Percentiles rank a stretch among this genome's conserved stretches.
Evolutionary conservation across 2,329 filamentous ascomycete species (phyloP).

Genomic region (Ophiostoma angusticollis): DNA sequence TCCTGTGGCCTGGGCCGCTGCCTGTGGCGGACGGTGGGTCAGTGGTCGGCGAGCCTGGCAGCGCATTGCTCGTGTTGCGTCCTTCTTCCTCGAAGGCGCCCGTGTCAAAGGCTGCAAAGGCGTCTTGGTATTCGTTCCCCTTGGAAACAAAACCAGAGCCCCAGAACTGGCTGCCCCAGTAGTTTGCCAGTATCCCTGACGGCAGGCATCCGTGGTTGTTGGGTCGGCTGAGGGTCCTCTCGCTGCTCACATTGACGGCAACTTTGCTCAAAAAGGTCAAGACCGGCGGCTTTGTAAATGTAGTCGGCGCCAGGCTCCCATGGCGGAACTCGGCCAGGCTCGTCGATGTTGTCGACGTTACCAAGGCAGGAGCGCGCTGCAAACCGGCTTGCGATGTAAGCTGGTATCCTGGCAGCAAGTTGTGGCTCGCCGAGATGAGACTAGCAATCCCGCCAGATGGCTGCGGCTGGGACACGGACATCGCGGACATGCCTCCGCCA

Average conservation of each 20-base stretch:
- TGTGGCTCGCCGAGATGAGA: conserved; percentile 75
- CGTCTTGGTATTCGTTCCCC: conserved; percentile 11
- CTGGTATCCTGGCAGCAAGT: conserved; percentile 51
- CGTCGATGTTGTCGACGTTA: no score
- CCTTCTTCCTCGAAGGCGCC: no score
- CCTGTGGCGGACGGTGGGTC: conserved; percentile 16
- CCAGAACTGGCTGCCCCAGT: conserved; percentile 88
- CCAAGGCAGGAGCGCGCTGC: no score
- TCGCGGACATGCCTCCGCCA: conserved; percentile 20
- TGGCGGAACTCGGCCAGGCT: conserved; percentile 32
- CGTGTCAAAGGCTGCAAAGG: background rate
- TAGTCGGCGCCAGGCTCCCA: conserved; percentile 65
- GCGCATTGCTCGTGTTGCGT: conserved; percentile 15
- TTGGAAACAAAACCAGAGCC: conserved; percentile 17
- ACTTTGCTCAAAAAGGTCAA: conserved; percentile 77
- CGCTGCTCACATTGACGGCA: conserved; percentile 68
- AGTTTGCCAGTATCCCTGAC: conserved; percentile 77
- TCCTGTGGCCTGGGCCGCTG: conserved; percentile 26
- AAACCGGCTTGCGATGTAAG: conserved; percentile 18
- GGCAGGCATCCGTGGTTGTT: conserved; percentile 62
- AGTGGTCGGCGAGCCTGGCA: conserved; percentile 16
- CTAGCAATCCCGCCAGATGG: conserved; percentile 61
- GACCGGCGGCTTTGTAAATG: conserved; percentile 69
- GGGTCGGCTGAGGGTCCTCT: conserved; percentile 49
- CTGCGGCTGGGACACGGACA: conserved; percentile 26